Conservation (phyloP, 2,329 filamentous ascomycete species). For the Cyphellophora attinorum region DNA sequence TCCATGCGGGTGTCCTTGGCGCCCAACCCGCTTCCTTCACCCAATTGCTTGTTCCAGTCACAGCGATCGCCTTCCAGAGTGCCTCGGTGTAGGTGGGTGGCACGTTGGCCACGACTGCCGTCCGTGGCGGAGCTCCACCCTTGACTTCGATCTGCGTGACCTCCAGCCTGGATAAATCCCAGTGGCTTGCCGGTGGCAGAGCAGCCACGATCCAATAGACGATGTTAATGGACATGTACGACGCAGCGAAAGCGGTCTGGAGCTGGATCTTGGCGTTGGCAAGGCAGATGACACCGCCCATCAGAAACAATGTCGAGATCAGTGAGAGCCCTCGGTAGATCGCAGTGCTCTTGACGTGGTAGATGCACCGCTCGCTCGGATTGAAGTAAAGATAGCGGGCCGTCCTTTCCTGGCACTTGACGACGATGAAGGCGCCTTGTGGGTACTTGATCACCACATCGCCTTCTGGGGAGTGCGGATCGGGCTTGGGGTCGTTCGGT, state of each 20-base stretch:
- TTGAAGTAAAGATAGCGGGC: conserved; percentile 44
- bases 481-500: conserved; percentile 27
- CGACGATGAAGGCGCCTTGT: conserved; percentile 40
- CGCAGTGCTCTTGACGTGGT: conserved; percentile 28
- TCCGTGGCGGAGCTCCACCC: conserved; percentile 15
- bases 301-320: conserved; percentile 40
- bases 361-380: conserved; percentile 37
- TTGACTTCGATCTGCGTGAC: conserved; percentile 21
- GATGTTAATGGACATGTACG: conserved; percentile 41
- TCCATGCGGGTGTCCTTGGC: conserved; percentile 32
- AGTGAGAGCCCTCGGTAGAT: conserved; percentile 39
- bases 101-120: conserved; percentile 24
- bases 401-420: conserved; percentile 40
- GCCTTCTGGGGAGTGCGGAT: conserved; percentile 26
- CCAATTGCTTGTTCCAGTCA: conserved; percentile 35
- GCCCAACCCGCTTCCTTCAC: conserved; percentile 29
- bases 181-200: conserved; percentile 35
- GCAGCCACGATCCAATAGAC: conserved; percentile 44
- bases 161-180: conserved; percentile 36
- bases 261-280: conserved; percentile 38
- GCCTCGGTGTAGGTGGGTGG: conserved; percentile 34
- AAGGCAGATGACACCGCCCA: conserved; percentile 42
- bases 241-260: conserved; percentile 40
- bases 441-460: conserved; percentile 43
- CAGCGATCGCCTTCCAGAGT: conserved; percentile 39